Evolutionary conservation across 495 filamentous ascomycete genomes (phyloP).

Genomic region (Tuber brumale): DNA sequence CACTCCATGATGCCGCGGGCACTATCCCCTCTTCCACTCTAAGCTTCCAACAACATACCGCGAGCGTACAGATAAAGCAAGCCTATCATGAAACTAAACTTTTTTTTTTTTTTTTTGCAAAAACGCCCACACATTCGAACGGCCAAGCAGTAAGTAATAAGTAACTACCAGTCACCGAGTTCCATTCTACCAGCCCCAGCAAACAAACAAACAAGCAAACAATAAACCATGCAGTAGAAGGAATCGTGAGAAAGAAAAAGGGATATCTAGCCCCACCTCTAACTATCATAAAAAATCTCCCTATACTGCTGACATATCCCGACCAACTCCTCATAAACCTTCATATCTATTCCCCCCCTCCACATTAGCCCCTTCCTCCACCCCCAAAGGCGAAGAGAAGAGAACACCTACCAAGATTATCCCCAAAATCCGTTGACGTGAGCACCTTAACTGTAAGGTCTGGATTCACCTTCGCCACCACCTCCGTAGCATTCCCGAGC

Average conservation of each 20-base stretch:
- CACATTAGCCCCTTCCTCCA: conserved; percentile 7
- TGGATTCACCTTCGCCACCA: conserved; percentile 83
- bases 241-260: neutral
- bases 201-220: neutral
- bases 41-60: neutral
- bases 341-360: conserved; percentile 61
- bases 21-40: neutral
- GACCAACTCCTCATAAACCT: conserved; percentile 71
- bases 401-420: conserved; percentile 53
- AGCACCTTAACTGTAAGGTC: conserved; percentile 72
- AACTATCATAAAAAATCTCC: conserved; percentile 63
- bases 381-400: conserved; percentile 22
- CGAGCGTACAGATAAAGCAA: neutral
- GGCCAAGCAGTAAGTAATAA: neutral
- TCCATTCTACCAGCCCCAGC: neutral
- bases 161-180: neutral
- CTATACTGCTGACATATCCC: conserved; percentile 82
- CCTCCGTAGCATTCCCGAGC: conserved; percentile 71
- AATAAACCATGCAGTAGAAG: neutral
- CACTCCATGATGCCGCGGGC: neutral
- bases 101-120: neutral
- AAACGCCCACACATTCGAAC: neutral
- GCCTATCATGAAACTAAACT: neutral
- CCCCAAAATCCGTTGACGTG: conserved; percentile 72
- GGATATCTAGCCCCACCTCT: neutral